phyloP scores from a whole-genome alignment of 2,329 filamentous ascomycete species.

The Colletotrichum caudatum region DNA sequence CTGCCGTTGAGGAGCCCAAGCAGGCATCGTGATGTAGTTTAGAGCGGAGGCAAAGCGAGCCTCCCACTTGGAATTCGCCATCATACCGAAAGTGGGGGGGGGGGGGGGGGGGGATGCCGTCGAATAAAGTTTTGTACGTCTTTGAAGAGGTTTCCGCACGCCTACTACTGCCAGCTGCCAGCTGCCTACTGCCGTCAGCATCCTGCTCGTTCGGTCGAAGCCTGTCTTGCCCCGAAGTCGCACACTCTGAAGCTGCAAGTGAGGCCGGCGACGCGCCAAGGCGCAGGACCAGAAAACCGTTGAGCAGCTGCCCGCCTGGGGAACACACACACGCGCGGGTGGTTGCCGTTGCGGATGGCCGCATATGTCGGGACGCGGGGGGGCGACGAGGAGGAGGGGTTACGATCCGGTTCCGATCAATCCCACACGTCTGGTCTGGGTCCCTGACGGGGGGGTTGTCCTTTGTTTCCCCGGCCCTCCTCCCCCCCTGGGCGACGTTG shows the following conservation, averaged over 20 bases:
- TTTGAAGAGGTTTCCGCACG: background rate
- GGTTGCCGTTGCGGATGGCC: background rate
- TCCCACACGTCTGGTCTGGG: background rate
- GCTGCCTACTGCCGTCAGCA: too few species aligned
- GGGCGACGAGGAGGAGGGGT: background rate
- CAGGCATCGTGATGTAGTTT: constrained; percentile 24
- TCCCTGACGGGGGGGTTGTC: background rate
- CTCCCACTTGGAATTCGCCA: background rate
- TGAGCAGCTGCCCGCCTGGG: too few species aligned
- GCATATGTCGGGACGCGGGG: background rate
- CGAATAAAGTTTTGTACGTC: constrained; percentile 9
- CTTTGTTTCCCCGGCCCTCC: background rate
- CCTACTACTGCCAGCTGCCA: too few species aligned
- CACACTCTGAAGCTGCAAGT: background rate
- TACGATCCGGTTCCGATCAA: background rate
- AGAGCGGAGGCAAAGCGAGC: constrained; percentile 1
- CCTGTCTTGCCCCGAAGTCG: background rate
- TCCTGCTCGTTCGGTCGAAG: background rate
- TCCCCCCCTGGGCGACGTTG: background rate
- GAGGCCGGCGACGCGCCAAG: too few species aligned
- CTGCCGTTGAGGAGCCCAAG: constrained; percentile 40
- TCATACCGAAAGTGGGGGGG: background rate
- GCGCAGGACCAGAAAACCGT: background rate
- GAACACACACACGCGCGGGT: background rate
- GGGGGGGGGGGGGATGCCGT: background rate